These are phyloP conservation scores for Lanmaoa rubissima DNA, from an alignment of 768 basidiomycete genomes.

Conservation along the genomic window DNA sequence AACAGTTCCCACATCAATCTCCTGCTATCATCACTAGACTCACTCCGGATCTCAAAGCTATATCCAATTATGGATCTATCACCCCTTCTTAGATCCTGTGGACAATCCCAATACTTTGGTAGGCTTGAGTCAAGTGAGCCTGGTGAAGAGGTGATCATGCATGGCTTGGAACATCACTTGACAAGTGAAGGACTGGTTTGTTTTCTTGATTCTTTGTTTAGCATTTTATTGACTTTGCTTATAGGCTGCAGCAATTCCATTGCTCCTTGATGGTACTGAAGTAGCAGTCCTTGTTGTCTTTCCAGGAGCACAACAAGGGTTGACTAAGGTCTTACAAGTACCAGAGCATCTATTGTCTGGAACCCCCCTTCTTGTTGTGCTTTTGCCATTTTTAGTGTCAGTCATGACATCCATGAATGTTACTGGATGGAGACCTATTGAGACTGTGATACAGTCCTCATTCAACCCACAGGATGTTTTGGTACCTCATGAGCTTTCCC, in stretches of 20 bases:
- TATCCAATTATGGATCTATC: slow-evolving; percentile 48
- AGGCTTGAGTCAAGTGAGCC: slow-evolving; percentile 42
- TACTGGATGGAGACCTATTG: slow-evolving; percentile 18
- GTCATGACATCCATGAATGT: slow-evolving; percentile 1
- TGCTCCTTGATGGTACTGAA: slow-evolving; percentile 45
- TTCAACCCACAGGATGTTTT: neutral
- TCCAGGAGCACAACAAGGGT: slow-evolving; percentile 34
- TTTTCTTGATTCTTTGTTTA: slow-evolving; percentile 1
- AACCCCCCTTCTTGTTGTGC: slow-evolving; percentile 22
- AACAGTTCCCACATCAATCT: slow-evolving; percentile 51
- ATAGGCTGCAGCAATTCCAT: slow-evolving; percentile 50
- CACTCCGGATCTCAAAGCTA: slow-evolving; percentile 45
- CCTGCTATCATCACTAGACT: slow-evolving; percentile 40
- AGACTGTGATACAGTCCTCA: slow-evolving; percentile 7
- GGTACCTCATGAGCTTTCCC: neutral
- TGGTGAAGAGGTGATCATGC: slow-evolving; percentile 40
- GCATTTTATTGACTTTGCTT: slow-evolving; percentile 1
- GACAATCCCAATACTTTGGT: slow-evolving; percentile 51
- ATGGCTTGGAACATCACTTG: slow-evolving; percentile 47
- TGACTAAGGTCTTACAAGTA: slow-evolving; percentile 42
- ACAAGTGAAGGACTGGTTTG: slow-evolving; percentile 46
- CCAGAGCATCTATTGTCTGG: slow-evolving; percentile 30
- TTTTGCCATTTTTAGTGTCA: slow-evolving; percentile 27
- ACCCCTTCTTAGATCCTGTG: slow-evolving; percentile 48
- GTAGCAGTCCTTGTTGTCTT: slow-evolving; percentile 60